Percentiles rank a stretch among this genome's conserved stretches.
These are phyloP conservation scores for Amyloporia xantha DNA, from an alignment of 768 basidiomycete species.

Conservation along the genomic window DNA sequence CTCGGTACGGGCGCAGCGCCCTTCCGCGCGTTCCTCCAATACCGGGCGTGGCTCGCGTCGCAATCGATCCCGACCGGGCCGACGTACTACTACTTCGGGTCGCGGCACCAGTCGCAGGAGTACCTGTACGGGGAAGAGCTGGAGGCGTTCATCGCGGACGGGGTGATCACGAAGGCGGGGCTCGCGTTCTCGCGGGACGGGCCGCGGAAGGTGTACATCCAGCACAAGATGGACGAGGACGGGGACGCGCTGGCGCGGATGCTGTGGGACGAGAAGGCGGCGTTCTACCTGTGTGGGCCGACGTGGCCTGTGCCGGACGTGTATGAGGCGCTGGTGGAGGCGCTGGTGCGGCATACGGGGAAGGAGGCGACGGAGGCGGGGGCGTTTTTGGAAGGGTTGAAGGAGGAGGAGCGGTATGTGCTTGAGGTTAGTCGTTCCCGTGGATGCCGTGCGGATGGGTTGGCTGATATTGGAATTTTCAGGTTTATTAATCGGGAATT, in stretches of 20 bases:
- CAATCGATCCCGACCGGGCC: constrained; percentile 83
- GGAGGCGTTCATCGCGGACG: constrained; percentile 85
- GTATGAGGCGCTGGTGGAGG: constrained; percentile 83
- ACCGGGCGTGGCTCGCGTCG: constrained; percentile 76
- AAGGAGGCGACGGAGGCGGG: constrained; percentile 61
- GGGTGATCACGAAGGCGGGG: constrained; percentile 83
- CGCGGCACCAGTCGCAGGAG: constrained; percentile 90
- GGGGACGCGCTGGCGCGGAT: constrained; percentile 67
- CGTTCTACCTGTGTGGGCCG: constrained; percentile 95
- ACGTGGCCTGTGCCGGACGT: constrained; percentile 99
- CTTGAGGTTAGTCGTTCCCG: constrained; percentile 57
- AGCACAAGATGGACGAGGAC: constrained; percentile 96
- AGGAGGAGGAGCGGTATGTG: constrained; percentile 97
- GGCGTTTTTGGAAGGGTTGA: constrained; percentile 78
- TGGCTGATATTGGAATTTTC: background rate
- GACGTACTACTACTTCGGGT: constrained; percentile 97
- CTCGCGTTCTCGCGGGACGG: constrained; percentile 96
- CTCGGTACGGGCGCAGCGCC: constrained; percentile 98
- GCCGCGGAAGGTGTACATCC: constrained; percentile 92
- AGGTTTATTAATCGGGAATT: background rate
- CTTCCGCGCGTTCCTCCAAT: constrained; percentile 98
- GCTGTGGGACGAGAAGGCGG: constrained; percentile 67
- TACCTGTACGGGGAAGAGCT: constrained; percentile 97
- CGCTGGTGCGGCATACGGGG: constrained; percentile 67
- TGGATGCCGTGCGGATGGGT: background rate